Percentiles rank a stretch among this genome's conserved stretches.
Evolutionary conservation across 2,329 filamentous ascomycete genomes (phyloP).

Genomic region (Xylariales sp.): DNA sequence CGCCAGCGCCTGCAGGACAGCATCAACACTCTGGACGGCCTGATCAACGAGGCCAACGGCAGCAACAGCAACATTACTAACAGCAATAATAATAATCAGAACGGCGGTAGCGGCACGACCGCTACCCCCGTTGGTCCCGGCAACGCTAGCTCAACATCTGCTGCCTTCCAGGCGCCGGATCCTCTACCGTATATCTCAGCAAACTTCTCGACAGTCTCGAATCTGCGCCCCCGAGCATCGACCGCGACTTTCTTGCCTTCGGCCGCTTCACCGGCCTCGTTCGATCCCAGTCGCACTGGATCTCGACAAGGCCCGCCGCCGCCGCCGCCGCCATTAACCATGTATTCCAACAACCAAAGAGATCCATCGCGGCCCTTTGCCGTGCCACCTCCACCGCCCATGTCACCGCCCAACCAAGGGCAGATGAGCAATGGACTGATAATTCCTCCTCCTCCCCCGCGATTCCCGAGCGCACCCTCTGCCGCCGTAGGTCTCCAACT

Average conservation of each 20-base stretch:
- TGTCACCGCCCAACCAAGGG: constrained; percentile 43
- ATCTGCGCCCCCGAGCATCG: constrained; percentile 9
- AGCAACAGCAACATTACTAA: too few relatives aligned
- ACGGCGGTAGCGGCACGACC: too few relatives aligned
- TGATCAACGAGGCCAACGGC: constrained; percentile 7
- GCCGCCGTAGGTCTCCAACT: constrained; percentile 35
- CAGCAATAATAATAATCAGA: too few relatives aligned
- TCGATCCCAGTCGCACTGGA: constrained; percentile 3
- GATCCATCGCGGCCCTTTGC: constrained; percentile 50
- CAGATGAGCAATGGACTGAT: constrained; percentile 37
- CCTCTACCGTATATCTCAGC: constrained; percentile 10
- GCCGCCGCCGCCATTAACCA: constrained; percentile 26
- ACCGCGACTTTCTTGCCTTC: constrained; percentile 9
- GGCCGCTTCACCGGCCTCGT: not conserved
- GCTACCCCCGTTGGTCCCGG: too few relatives aligned
- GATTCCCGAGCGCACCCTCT: constrained; percentile 42
- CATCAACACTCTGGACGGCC: constrained; percentile 10
- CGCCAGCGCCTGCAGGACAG: constrained; percentile 10
- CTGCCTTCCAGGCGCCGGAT: constrained; percentile 6
- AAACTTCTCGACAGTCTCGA: constrained; percentile 9
- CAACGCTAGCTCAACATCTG: too few relatives aligned
- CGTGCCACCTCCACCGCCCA: constrained; percentile 53
- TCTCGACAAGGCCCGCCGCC: constrained; percentile 5
- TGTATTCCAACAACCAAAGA: constrained; percentile 53
- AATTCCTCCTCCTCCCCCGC: constrained; percentile 52